A percentile compares a stretch with the other conserved stretches of the same genome.
Evolutionary conservation across 345 rosid genomes (phyloP).

Genomic region (Dovyalis caffra): DNA sequence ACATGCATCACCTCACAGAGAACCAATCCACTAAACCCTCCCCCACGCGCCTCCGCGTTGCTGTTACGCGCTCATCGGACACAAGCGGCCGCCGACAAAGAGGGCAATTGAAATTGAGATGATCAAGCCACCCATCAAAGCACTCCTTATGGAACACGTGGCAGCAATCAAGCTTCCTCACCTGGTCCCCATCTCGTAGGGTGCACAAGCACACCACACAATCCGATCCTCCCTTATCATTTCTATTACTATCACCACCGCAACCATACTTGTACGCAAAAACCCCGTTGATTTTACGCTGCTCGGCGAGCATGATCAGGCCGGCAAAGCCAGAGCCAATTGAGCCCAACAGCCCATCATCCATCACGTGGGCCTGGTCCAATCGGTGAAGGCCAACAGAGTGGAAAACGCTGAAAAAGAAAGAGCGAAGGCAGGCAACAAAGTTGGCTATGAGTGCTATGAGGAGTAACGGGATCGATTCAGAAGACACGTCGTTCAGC

Average conservation of each 20-base stretch:
- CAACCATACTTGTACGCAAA: conserved; percentile 43
- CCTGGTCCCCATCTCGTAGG: conserved; percentile 68
- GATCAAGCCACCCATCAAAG: conserved; percentile 80
- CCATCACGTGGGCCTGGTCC: conserved; percentile 9
- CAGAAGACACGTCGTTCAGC: conserved; percentile 73
- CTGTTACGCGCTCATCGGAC: conserved; percentile 38
- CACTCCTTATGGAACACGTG: conserved; percentile 83
- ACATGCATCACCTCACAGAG: conserved; percentile 34
- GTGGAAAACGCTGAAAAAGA: conserved; percentile 34
- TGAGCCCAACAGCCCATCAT: conserved; percentile 19
- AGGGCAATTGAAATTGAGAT: conserved; percentile 68
- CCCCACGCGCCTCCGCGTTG: conserved; percentile 54
- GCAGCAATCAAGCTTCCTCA: conserved; percentile 74
- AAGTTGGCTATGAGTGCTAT: conserved; percentile 59
- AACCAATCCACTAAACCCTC: conserved; percentile 48
- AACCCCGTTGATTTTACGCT: conserved; percentile 51
- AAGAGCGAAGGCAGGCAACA: conserved; percentile 46
- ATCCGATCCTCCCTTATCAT: conserved; percentile 21
- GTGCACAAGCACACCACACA: conserved; percentile 68
- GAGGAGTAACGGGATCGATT: conserved; percentile 65
- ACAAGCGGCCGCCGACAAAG: conserved; percentile 60
- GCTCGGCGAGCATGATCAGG: conserved; percentile 60
- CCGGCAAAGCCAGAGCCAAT: conserved; percentile 52
- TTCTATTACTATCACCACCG: not conserved
- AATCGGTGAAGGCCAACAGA: conserved; percentile 25